Percentiles rank a stretch among this genome's conserved stretches.
These are phyloP conservation scores for Rosa chinensis DNA, from an alignment of 306 rosid species.

Conservation along the genomic window DNA sequence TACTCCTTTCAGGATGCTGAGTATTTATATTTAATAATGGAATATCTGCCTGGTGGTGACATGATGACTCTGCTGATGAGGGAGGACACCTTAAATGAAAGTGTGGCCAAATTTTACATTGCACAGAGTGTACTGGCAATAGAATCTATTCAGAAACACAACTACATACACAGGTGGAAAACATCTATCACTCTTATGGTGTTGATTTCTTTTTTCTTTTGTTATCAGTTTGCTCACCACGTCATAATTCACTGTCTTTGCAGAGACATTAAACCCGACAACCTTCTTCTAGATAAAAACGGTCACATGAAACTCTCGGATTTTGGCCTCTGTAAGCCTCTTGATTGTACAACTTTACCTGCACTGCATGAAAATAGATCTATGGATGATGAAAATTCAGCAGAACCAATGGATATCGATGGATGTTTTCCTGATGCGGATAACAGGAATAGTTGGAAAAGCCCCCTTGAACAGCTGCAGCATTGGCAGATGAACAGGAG, in stretches of 20 bases:
- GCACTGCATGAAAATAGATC: constrained; percentile 88
- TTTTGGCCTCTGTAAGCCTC: constrained; percentile 98
- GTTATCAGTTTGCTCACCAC: constrained; percentile 24
- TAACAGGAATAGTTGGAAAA: constrained; percentile 82
- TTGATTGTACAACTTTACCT: constrained; percentile 82
- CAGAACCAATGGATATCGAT: constrained; percentile 91
- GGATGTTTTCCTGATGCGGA: constrained; percentile 58
- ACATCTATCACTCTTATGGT: constrained; percentile 16
- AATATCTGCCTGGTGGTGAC: constrained; percentile 99
- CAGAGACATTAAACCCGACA: constrained; percentile 99
- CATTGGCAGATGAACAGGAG: constrained; percentile 99
- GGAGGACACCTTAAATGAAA: constrained; percentile 89
- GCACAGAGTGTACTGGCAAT: constrained; percentile 98
- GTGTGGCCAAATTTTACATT: constrained; percentile 83
- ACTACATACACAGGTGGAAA: constrained; percentile 90
- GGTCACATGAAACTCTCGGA: constrained; percentile 99
- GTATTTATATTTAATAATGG: constrained; percentile 90
- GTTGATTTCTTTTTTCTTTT: constrained; percentile 7
- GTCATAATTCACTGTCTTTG: constrained; percentile 29
- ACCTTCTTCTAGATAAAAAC: constrained; percentile 84
- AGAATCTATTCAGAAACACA: constrained; percentile 94
- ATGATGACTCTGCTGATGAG: constrained; percentile 95
- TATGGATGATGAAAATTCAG: constrained; percentile 69
- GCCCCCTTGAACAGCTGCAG: constrained; percentile 90
- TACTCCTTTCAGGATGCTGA: constrained; percentile 97